Conservation (phyloP, 2,329 filamentous ascomycete species). For the Hypoxylon sp. region DNA sequence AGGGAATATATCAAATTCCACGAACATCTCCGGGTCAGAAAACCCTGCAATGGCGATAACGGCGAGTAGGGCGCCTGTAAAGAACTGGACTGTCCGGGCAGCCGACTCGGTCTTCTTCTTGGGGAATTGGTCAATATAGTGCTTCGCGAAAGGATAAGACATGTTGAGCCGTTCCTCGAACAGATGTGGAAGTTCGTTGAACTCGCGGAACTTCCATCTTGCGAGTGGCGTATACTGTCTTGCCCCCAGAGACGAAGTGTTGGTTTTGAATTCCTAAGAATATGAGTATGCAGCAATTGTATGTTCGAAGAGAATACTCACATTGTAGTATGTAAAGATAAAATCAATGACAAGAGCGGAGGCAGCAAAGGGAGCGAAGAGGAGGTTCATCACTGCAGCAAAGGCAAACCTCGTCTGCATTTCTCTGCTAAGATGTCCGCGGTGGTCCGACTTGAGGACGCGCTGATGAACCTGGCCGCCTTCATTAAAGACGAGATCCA, state of each 20-base stretch:
- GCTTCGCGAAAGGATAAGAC: conserved; percentile 92
- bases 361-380: conserved; percentile 89
- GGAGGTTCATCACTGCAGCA: conserved; percentile 85
- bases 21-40: conserved; percentile 90
- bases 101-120: conserved; percentile 93
- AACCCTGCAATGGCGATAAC: conserved; percentile 86
- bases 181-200: conserved; percentile 94
- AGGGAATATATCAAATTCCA: conserved; percentile 90
- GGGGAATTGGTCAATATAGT: conserved; percentile 95
- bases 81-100: conserved; percentile 86
- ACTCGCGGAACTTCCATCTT: conserved; percentile 98
- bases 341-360: conserved; percentile 88
- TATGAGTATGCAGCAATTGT: not conserved
- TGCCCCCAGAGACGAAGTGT: conserved; percentile 86
- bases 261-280: conserved; percentile 90
- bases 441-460: conserved; percentile 86
- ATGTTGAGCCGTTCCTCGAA: conserved; percentile 92
- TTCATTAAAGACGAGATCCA: conserved; percentile 94
- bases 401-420: conserved; percentile 83
- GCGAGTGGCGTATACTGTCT: conserved; percentile 93
- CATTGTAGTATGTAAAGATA: conserved; percentile 95
- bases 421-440: conserved; percentile 81
- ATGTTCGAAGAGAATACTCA: conserved; percentile 56
- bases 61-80: conserved; percentile 86
- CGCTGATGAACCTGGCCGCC: conserved; percentile 87